phyloP scores from a whole-genome alignment of 2,329 filamentous ascomycete species.

The Exophiala bonariae region DNA sequence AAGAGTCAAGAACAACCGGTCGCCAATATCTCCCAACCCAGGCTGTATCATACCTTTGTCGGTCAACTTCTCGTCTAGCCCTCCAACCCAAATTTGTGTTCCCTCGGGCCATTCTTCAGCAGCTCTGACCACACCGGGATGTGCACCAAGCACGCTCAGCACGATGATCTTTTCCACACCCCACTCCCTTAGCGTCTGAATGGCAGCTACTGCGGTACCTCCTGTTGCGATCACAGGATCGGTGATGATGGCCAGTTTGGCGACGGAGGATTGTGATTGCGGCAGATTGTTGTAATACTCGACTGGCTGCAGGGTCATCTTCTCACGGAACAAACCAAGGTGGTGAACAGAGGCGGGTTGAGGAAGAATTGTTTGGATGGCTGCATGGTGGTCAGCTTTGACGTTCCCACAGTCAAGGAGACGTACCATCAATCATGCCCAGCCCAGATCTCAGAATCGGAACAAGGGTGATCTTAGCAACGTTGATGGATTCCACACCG shows the following conservation, averaged over 20 bases:
- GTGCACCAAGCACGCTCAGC: constrained; percentile 71
- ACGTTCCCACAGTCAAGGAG: background rate
- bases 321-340: constrained; percentile 91
- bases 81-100: constrained; percentile 72
- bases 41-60: constrained; percentile 86
- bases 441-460: constrained; percentile 91
- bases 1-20: constrained; percentile 83
- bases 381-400: constrained; percentile 40
- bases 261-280: constrained; percentile 31
- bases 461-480: constrained; percentile 73
- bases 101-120: constrained; percentile 69
- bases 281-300: constrained; percentile 99
- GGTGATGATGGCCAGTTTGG: constrained; percentile 74
- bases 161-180: constrained; percentile 81
- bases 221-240: constrained; percentile 95
- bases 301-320: constrained; percentile 80
- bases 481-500: constrained; percentile 62
- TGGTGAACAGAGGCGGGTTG: constrained; percentile 81
- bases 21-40: constrained; percentile 85
- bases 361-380: constrained; percentile 80
- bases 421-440: constrained; percentile 79
- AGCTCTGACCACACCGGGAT: constrained; percentile 68
- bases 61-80: constrained; percentile 72
- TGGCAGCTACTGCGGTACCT: constrained; percentile 83
- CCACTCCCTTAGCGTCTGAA: constrained; percentile 87